phyloP scores from a whole-genome alignment of 345 rosid species.

The Balakata baccata region DNA sequence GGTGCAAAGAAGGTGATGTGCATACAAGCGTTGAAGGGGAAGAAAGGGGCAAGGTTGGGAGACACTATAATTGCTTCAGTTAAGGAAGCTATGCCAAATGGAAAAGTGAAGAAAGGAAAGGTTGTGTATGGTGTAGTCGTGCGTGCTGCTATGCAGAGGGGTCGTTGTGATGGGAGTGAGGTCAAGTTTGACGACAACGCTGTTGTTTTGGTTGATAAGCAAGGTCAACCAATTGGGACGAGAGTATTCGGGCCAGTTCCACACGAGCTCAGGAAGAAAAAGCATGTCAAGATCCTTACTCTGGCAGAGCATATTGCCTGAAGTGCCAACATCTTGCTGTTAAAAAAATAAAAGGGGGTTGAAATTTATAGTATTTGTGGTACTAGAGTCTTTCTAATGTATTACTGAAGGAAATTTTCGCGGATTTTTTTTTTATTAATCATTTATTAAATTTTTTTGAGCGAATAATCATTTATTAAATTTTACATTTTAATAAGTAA shows the following conservation, averaged over 20 bases:
- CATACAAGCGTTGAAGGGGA: constrained; percentile 69
- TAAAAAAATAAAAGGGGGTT: background rate
- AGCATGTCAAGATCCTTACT: constrained; percentile 80
- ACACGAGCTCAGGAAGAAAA: constrained; percentile 84
- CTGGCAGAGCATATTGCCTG: constrained; percentile 82
- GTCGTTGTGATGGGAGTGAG: constrained; percentile 85
- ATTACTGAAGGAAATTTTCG: no score
- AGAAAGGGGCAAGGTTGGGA: constrained; percentile 78
- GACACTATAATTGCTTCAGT: constrained; percentile 81
- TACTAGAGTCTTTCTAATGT: background rate
- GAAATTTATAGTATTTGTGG: background rate
- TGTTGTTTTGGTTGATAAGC: constrained; percentile 67
- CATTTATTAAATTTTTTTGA: no score
- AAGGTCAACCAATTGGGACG: constrained; percentile 72
- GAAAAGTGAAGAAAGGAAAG: constrained; percentile 92
- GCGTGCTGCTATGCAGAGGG: constrained; percentile 83
- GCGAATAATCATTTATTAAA: no score
- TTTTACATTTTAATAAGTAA: no score
- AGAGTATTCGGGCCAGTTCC: constrained; percentile 92
- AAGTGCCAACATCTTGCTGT: constrained; percentile 14
- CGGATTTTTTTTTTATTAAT: no score
- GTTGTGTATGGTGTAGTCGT: constrained; percentile 78
- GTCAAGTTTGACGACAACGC: constrained; percentile 93
- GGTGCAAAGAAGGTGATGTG: constrained; percentile 93
- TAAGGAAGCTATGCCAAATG: constrained; percentile 88